These are phyloP conservation scores for Tremella mesenterica DNA, from an alignment of 768 basidiomycete genomes.

Conservation along the genomic window DNA sequence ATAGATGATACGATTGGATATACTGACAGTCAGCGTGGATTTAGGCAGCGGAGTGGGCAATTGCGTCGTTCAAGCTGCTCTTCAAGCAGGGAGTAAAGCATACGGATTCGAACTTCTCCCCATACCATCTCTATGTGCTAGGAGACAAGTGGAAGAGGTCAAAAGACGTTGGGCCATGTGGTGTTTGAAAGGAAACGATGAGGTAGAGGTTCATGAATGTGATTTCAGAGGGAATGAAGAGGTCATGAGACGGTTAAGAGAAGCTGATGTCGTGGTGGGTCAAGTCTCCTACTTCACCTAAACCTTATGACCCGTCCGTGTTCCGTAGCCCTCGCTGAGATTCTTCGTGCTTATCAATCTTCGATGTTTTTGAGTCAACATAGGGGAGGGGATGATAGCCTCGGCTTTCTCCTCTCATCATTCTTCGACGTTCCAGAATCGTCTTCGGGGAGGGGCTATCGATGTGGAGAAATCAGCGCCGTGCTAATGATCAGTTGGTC, in stretches of 20 bases:
- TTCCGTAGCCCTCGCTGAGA: background rate
- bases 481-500: constrained; percentile 27
- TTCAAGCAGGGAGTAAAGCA: constrained; percentile 51
- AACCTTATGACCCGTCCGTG: too few relatives aligned
- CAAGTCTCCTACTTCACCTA: background rate
- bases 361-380: too few relatives aligned
- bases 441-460: too few relatives aligned
- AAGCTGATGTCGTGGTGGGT: constrained; percentile 82
- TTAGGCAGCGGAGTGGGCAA: constrained; percentile 82
- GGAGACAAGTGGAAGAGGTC: constrained; percentile 65
- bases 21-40: constrained; percentile 50
- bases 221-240: constrained; percentile 68
- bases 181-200: constrained; percentile 63
- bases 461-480: background rate
- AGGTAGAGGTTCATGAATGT: constrained; percentile 70
- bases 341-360: too few relatives aligned
- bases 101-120: constrained; percentile 69
- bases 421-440: too few relatives aligned
- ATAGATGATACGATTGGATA: too few relatives aligned
- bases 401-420: too few relatives aligned
- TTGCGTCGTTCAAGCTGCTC: constrained; percentile 67
- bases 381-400: too few relatives aligned
- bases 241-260: constrained; percentile 60
- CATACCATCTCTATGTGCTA: constrained; percentile 70
- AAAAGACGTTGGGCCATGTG: constrained; percentile 76